A percentile compares a stretch with the other conserved stretches of the same genome.
Evolutionary conservation across 2,329 filamentous ascomycete species (phyloP).

Genomic region (Scedosporium minutisporum): DNA sequence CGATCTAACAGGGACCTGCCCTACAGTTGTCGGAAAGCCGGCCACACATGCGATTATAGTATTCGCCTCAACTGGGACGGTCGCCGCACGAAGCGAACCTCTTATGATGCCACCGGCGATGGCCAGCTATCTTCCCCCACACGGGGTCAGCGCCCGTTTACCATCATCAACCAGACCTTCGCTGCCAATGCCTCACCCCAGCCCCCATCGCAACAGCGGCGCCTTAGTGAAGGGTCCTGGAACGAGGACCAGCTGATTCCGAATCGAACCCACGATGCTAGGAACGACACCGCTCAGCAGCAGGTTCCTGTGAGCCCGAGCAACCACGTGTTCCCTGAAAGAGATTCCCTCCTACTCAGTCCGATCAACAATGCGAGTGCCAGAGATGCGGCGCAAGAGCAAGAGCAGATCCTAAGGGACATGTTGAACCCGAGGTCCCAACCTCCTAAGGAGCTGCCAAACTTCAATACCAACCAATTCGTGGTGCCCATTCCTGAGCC

Average conservation of each 20-base stretch:
- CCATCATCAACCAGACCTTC: constrained; percentile 22
- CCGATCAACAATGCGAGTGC: not conserved
- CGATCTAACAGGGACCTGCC: not conserved
- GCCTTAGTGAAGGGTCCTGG: not conserved
- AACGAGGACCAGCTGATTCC: not conserved
- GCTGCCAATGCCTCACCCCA: not conserved
- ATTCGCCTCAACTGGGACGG: constrained; percentile 76
- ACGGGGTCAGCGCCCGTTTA: constrained; percentile 21
- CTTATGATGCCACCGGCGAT: constrained; percentile 7
- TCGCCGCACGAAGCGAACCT: constrained; percentile 25
- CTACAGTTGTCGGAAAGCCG: constrained; percentile 53
- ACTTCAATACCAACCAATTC: not conserved
- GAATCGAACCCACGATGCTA: not conserved
- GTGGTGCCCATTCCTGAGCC: not conserved
- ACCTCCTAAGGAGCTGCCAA: not conserved
- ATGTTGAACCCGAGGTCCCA: not conserved
- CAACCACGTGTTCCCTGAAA: not conserved
- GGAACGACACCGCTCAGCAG: not conserved
- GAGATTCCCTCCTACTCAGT: not conserved
- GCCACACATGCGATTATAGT: constrained; percentile 70
- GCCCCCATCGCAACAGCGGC: not conserved
- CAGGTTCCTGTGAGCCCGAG: not conserved
- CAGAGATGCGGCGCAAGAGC: not conserved
- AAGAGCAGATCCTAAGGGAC: not conserved
- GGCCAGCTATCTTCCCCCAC: constrained; percentile 14